Percentiles rank a stretch among this genome's conserved stretches.
Conservation (phyloP, 148 eudicot genomes). For the Rhododendron ovatum region DNA sequence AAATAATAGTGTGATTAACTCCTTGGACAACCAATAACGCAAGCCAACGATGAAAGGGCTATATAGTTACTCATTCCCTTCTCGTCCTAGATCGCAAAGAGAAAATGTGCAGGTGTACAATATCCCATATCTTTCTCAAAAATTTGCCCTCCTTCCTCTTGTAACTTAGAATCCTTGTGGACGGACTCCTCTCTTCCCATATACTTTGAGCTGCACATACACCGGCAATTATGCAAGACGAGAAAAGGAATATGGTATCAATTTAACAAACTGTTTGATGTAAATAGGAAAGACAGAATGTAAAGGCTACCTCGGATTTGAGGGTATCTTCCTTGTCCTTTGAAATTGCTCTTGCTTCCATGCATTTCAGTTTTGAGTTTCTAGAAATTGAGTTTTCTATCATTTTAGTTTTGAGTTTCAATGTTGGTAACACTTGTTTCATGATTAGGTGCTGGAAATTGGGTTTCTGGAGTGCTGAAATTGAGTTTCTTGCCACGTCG, state of each 20-base stretch:
- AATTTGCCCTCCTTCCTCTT: slow-evolving; percentile 67
- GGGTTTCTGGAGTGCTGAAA: too few species aligned
- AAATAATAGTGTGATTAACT: neutral
- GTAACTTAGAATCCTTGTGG: slow-evolving; percentile 71
- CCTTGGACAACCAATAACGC: neutral
- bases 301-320: slow-evolving; percentile 65
- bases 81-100: slow-evolving; percentile 50
- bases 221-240: neutral
- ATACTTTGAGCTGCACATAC: slow-evolving; percentile 52
- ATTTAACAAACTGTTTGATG: neutral
- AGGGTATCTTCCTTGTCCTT: slow-evolving; percentile 57
- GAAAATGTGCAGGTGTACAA: slow-evolving; percentile 65
- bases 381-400: too few species aligned
- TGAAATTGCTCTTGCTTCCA: slow-evolving; percentile 57
- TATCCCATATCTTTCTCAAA: slow-evolving; percentile 71
- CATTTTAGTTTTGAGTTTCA: too few species aligned
- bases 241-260: neutral
- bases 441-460: too few species aligned
- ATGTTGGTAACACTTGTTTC: too few species aligned
- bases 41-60: neutral
- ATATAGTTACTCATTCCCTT: slow-evolving; percentile 47
- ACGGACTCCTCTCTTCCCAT: slow-evolving; percentile 73
- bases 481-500: too few species aligned
- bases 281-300: neutral
- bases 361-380: too few species aligned